A percentile compares a stretch with the other conserved stretches of the same genome.
phyloP scores from a whole-genome alignment of 31 red algal genomes.

The Odonthalia washingtoniensis region DNA sequence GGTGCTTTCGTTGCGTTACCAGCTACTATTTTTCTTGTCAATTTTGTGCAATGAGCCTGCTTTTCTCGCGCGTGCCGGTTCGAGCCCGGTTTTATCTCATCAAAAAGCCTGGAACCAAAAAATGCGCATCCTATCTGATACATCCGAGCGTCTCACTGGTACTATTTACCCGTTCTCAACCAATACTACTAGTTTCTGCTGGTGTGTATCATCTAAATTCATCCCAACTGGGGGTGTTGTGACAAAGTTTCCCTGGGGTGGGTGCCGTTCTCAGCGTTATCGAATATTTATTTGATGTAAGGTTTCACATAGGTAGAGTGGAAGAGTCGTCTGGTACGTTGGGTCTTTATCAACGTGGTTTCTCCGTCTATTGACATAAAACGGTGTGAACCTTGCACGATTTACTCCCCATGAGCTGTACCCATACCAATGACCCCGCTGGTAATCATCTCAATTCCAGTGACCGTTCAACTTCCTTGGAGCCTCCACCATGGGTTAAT shows the following conservation, averaged over 20 bases:
- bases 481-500: constrained; percentile 10
- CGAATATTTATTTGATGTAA: neutral
- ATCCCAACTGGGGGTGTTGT: neutral
- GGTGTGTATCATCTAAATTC: neutral
- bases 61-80: neutral
- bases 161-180: constrained; percentile 25
- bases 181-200: constrained; percentile 25
- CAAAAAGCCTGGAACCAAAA: constrained; percentile 31
- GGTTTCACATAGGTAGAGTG: constrained; percentile 25
- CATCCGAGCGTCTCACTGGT: neutral
- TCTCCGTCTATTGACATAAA: constrained; percentile 44
- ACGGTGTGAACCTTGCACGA: constrained; percentile 10
- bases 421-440: constrained; percentile 13
- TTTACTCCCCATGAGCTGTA: neutral
- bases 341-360: constrained; percentile 41
- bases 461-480: neutral
- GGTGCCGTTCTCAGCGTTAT: neutral
- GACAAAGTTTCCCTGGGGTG: neutral
- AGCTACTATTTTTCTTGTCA: neutral
- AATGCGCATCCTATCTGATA: constrained; percentile 16
- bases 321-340: constrained; percentile 9
- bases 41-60: constrained; percentile 47
- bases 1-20: constrained; percentile 25
- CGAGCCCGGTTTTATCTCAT: constrained; percentile 8
- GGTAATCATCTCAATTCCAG: constrained; percentile 32